Evolutionary conservation across 352 stramenopile species (phyloP).

Genomic region (Pythium grandisporangium): DNA sequence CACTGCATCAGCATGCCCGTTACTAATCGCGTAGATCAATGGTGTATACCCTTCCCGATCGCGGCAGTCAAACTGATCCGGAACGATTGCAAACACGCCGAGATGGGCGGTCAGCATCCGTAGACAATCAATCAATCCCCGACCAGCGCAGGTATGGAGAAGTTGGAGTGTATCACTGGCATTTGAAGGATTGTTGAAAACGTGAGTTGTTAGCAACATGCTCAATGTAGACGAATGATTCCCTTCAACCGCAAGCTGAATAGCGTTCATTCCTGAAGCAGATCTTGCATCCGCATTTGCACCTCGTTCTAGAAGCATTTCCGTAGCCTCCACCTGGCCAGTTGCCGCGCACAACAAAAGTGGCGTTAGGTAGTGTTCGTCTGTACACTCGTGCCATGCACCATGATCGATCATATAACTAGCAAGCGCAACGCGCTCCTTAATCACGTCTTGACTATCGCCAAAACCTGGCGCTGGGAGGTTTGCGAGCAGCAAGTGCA

Average conservation of each 20-base stretch:
- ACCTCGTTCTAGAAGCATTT: conserved; percentile 61
- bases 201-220: conserved; percentile 35
- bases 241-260: conserved; percentile 46
- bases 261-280: conserved; percentile 27
- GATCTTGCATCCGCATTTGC: conserved; percentile 43
- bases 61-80: conserved; percentile 25
- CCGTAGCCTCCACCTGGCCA: conserved; percentile 46
- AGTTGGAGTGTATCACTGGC: conserved; percentile 31
- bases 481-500: conserved; percentile 72
- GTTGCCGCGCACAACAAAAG: conserved; percentile 46
- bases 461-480: conserved; percentile 11
- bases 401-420: conserved; percentile 85
- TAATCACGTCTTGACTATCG: conserved; percentile 4
- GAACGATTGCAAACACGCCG: conserved; percentile 7
- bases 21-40: conserved; percentile 69
- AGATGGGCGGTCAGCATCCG: conserved; percentile 41
- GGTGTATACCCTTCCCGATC: conserved; percentile 75
- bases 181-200: conserved; percentile 30
- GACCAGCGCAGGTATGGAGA: conserved; percentile 51
- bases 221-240: conserved; percentile 40
- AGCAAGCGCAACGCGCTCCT: conserved; percentile 38
- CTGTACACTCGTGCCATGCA: conserved; percentile 65
- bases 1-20: conserved; percentile 33
- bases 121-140: conserved; percentile 45
- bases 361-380: conserved; percentile 54